These are phyloP conservation scores for Candida sphagnicola DNA, from an alignment of 805 yeast genomes.

Conservation along the genomic window DNA sequence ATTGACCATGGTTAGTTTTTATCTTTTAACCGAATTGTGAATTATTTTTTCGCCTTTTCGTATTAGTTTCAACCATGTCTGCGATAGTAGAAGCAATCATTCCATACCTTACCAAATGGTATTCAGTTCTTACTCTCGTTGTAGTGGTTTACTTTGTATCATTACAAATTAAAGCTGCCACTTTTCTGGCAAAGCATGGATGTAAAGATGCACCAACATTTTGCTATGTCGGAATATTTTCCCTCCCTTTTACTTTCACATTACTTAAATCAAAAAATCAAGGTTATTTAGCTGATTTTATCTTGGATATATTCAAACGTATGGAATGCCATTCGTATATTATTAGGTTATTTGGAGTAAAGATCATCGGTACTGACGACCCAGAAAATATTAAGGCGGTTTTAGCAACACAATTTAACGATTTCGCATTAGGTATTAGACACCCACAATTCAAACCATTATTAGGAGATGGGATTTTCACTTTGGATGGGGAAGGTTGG, in stretches of 20 bases:
- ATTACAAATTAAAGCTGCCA: not conserved
- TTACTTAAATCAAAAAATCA: conserved; percentile 1
- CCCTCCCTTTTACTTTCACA: not conserved
- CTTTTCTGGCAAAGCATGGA: conserved; percentile 11
- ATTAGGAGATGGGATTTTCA: conserved; percentile 36
- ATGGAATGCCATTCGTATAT: conserved; percentile 9
- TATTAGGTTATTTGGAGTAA: conserved; percentile 9
- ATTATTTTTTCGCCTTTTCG: too few relatives aligned
- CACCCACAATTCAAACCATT: conserved; percentile 27
- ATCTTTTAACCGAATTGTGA: too few relatives aligned
- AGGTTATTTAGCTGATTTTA: conserved; percentile 3
- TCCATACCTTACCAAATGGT: conserved; percentile 9
- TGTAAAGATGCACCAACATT: conserved; percentile 13
- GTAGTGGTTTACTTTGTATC: conserved; percentile 3
- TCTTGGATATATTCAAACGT: conserved; percentile 24
- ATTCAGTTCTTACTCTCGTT: conserved; percentile 2
- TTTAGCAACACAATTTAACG: conserved; percentile 32
- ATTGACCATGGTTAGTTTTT: not conserved
- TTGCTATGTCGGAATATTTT: conserved; percentile 3
- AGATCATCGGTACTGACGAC: conserved; percentile 25
- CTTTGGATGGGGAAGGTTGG: conserved; percentile 36
- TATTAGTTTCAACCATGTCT: too few relatives aligned
- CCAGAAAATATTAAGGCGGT: conserved; percentile 35
- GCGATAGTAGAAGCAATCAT: conserved; percentile 1
- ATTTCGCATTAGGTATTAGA: conserved; percentile 30